Base-by-base conservation (phyloP, 257 asterid genomes). In the Apocynum venetum region DNA sequence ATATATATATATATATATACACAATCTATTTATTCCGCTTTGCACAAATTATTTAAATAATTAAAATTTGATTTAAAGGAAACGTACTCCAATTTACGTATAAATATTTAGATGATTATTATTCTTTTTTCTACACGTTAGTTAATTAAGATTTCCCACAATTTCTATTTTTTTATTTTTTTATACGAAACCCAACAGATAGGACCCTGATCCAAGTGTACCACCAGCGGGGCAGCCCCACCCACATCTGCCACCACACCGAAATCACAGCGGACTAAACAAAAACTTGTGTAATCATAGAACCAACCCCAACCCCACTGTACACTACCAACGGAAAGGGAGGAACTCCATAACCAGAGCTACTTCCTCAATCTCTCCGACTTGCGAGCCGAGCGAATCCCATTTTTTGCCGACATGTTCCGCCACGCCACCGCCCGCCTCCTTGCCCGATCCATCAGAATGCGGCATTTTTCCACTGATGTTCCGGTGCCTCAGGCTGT, bases 311-410 rank as follows among this genome's bases (percentile, higher is more conserved):
- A 36, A 15, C 20, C 31, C 53, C 53, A 49, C 19, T 51, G 8
- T 1, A 6, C 73, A 68, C 76, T n/a, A 46, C 57, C 49, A 36
- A 14, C 7, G 25, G 4, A 44, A 43, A 6, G 55, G 40, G 6
- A 44, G 51, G 68, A 38, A 75, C 15, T 59, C 79, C 17, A 15
- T 5, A 35, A 20, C 43, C 60, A 14, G 72, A 46, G 17, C 44
- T 11, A n/a, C 49, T 31, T 12, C 31, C 72, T 68, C 60, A 48
- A 66, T 6, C 76, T 76, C 80, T 74, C 82, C 81, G 80, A 84
- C 84, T 82, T 78, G 84, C 83, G 77, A 78, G 65, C 84, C 83
- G 85, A 83, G 84, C 85, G 87, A 81, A 77, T 55, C 76, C 71
- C 81, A 13, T 15, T 71, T 64, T 43, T 49, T 10, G 41, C 71